These are phyloP conservation scores for Podosphaera leucotricha DNA, from an alignment of 2,329 filamentous ascomycete genomes.

Conservation along the genomic window DNA sequence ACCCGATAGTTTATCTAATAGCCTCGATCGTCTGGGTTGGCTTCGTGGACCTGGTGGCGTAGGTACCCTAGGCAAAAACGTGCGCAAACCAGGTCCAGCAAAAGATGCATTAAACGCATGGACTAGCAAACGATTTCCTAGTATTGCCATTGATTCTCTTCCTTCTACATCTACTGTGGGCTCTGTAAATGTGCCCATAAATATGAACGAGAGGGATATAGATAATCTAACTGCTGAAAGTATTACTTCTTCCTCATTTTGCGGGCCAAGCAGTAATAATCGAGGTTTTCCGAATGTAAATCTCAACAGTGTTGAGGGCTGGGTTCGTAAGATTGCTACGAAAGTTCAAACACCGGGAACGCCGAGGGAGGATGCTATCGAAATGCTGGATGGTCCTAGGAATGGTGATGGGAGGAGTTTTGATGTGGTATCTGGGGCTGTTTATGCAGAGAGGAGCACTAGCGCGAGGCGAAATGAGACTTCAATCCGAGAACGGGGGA, in stretches of 20 bases:
- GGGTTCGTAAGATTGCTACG: constrained; percentile 62
- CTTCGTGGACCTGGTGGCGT: constrained; percentile 74
- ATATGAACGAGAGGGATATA: constrained; percentile 18
- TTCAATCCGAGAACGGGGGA: background rate
- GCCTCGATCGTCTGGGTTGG: constrained; percentile 27
- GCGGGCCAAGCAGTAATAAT: constrained; percentile 11
- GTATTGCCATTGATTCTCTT: constrained; percentile 43
- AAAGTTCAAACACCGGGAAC: constrained; percentile 26
- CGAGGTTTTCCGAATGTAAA: constrained; percentile 38
- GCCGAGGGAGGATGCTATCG: constrained; percentile 29
- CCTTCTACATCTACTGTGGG: constrained; percentile 44
- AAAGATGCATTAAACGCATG: constrained; percentile 67
- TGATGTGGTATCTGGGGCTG: constrained; percentile 5
- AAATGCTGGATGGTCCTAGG: constrained; percentile 37
- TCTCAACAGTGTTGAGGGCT: constrained; percentile 49
- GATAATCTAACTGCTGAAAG: constrained; percentile 22
- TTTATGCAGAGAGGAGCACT: background rate
- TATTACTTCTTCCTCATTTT: background rate
- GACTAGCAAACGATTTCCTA: constrained; percentile 62
- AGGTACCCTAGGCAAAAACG: constrained; percentile 50
- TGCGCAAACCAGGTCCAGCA: constrained; percentile 56
- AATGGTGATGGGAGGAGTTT: constrained; percentile 27
- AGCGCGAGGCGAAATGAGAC: background rate
- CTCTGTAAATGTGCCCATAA: constrained; percentile 33
- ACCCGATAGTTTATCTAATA: constrained; percentile 2